Percentiles rank a stretch among this genome's conserved stretches.
Evolutionary conservation across 1,284 basidiomycete genomes (phyloP).

Genomic region (Microbotryum intermedium): DNA sequence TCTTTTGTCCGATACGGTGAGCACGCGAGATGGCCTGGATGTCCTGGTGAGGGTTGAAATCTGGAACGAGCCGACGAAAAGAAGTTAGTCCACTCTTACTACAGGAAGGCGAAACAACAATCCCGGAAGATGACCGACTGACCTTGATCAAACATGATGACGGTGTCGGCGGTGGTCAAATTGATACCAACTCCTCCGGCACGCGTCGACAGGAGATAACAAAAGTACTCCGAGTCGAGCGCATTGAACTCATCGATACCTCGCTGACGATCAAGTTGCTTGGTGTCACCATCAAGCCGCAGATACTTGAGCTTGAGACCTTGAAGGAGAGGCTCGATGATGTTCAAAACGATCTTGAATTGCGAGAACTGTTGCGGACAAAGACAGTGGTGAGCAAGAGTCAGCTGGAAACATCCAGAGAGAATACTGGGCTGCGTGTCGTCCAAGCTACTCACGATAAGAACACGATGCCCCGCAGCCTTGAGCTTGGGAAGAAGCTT

Average conservation of each 20-base stretch:
- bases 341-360: constrained; percentile 38
- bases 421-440: not conserved
- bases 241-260: constrained; percentile 85
- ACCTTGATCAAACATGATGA: constrained; percentile 70
- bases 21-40: constrained; percentile 42
- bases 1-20: constrained; percentile 41
- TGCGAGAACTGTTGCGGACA: constrained; percentile 26
- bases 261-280: constrained; percentile 13
- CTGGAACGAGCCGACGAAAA: constrained; percentile 31
- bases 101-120: too few relatives aligned
- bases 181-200: constrained; percentile 43
- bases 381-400: not conserved
- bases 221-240: constrained; percentile 56
- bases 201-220: constrained; percentile 37
- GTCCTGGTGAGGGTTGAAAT: constrained; percentile 40
- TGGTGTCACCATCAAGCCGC: constrained; percentile 36
- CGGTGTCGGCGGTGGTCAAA: constrained; percentile 62
- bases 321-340: constrained; percentile 38
- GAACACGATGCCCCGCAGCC: constrained; percentile 35
- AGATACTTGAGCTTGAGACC: constrained; percentile 37
- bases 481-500: constrained; percentile 38
- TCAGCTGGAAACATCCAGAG: not conserved
- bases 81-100: too few relatives aligned
- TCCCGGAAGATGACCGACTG: too few relatives aligned
- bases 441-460: constrained; percentile 15